Percentiles rank a stretch among this genome's conserved stretches.
These are phyloP conservation scores for Myriosclerotinia duriaeana DNA, from an alignment of 2,329 filamentous ascomycete genomes.

Conservation along the genomic window DNA sequence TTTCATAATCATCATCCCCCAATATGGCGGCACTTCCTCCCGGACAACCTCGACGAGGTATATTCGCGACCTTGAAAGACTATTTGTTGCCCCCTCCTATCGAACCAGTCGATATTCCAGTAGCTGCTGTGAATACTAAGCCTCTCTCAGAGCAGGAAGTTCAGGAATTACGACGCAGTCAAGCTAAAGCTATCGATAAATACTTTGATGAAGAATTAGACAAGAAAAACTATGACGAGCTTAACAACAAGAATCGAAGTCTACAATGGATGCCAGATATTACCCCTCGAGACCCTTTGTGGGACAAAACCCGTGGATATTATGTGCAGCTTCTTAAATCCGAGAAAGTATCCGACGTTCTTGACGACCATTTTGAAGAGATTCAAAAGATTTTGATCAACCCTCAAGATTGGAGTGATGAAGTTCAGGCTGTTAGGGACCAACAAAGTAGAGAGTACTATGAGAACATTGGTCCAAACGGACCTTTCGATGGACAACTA, in stretches of 20 bases:
- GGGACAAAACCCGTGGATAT: conserved; percentile 2
- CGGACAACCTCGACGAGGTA: neutral
- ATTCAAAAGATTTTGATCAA: conserved; percentile 14
- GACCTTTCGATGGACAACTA: conserved; percentile 16
- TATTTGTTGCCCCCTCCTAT: conserved; percentile 13
- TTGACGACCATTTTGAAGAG: conserved; percentile 19
- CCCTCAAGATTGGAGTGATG: conserved; percentile 13
- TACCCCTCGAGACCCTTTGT: neutral
- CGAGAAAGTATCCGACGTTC: neutral
- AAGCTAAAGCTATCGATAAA: conserved; percentile 23
- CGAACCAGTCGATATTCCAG: neutral
- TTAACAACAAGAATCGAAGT: conserved; percentile 8
- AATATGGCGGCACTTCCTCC: neutral
- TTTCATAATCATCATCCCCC: neutral
- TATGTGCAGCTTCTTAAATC: conserved; percentile 7
- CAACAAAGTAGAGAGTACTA: conserved; percentile 18
- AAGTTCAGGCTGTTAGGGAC: conserved; percentile 7
- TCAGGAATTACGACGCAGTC: conserved; percentile 7
- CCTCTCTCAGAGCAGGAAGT: conserved; percentile 6
- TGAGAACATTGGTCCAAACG: conserved; percentile 4
- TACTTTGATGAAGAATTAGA: conserved; percentile 23
- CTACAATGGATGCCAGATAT: conserved; percentile 23
- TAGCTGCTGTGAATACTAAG: neutral
- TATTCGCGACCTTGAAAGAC: neutral
- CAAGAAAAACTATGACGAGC: conserved; percentile 13